A percentile compares a stretch with the other conserved stretches of the same genome.
Evolutionary conservation across 75 land plant genomes (phyloP).

Genomic region (Gnetum montanum): DNA sequence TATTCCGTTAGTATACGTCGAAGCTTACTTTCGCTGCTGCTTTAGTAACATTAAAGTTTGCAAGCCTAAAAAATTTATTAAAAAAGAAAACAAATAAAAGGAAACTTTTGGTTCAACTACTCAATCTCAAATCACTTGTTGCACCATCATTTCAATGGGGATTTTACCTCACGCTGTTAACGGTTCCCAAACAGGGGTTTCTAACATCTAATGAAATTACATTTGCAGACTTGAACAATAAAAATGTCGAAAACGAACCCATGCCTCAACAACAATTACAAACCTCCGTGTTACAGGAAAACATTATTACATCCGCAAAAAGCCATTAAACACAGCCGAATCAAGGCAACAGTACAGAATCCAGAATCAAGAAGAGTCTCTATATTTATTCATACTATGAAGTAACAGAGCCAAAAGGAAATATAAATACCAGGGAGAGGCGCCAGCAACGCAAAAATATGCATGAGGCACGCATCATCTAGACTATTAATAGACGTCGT

Average conservation of each 20-base stretch:
- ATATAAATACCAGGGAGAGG: constrained; percentile 75
- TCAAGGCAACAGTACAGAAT: background rate
- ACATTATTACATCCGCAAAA: background rate
- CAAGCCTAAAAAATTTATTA: background rate
- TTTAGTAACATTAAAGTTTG: too few relatives aligned
- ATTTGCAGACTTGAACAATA: background rate
- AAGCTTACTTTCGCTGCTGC: too few relatives aligned
- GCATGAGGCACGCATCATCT: constrained; percentile 93
- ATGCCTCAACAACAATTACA: background rate
- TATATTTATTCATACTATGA: background rate
- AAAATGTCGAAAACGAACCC: background rate
- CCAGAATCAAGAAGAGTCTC: background rate
- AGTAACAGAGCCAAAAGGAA: background rate
- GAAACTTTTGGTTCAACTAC: background rate
- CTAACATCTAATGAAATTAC: background rate
- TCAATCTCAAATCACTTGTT: background rate
- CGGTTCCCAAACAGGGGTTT: background rate
- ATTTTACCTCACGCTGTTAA: background rate
- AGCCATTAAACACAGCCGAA: background rate
- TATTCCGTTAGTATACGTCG: too few relatives aligned
- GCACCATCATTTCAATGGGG: background rate
- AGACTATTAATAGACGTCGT: constrained; percentile 19
- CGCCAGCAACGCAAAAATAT: constrained; percentile 72
- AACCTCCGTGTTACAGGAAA: background rate
- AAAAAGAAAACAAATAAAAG: background rate